Evolutionary conservation across 495 filamentous ascomycete species (phyloP).

Genomic region (Penicillium cosmopolitanum): DNA sequence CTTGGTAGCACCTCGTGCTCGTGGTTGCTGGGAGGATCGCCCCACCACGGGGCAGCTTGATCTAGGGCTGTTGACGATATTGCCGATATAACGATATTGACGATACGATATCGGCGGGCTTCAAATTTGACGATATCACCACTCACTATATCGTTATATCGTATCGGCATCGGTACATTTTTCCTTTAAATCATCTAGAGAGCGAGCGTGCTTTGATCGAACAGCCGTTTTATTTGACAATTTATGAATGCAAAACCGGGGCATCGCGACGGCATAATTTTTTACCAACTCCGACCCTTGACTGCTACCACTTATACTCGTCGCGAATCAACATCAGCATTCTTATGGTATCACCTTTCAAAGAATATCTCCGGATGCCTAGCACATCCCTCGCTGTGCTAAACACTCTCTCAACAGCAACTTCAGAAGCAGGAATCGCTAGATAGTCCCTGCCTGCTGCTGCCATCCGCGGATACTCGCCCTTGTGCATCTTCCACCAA

Average conservation of each 20-base stretch:
- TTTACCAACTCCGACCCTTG: neutral
- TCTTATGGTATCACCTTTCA: slow-evolving; percentile 14
- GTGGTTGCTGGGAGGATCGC: neutral
- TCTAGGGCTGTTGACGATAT: neutral
- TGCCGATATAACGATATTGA: neutral
- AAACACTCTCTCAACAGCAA: neutral
- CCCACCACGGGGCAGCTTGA: neutral
- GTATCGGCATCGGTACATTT: too few relatives aligned
- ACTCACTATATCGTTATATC: too few relatives aligned
- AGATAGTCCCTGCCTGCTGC: slow-evolving; percentile 17
- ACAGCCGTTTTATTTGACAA: too few relatives aligned
- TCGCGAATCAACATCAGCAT: slow-evolving; percentile 17
- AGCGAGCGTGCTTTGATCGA: too few relatives aligned
- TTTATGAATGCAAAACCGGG: neutral
- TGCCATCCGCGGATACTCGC: slow-evolving; percentile 14
- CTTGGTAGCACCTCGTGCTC: neutral
- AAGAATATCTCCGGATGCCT: slow-evolving; percentile 15
- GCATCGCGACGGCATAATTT: neutral
- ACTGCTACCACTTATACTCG: slow-evolving; percentile 1
- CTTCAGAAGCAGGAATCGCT: slow-evolving; percentile 15
- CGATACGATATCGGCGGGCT: too few relatives aligned
- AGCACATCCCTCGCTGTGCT: slow-evolving; percentile 10
- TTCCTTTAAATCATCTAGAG: too few relatives aligned
- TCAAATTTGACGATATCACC: too few relatives aligned
- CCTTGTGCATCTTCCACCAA: slow-evolving; percentile 13